Conservation (phyloP, 345 rosid genomes). For the Carallia brachiata region DNA sequence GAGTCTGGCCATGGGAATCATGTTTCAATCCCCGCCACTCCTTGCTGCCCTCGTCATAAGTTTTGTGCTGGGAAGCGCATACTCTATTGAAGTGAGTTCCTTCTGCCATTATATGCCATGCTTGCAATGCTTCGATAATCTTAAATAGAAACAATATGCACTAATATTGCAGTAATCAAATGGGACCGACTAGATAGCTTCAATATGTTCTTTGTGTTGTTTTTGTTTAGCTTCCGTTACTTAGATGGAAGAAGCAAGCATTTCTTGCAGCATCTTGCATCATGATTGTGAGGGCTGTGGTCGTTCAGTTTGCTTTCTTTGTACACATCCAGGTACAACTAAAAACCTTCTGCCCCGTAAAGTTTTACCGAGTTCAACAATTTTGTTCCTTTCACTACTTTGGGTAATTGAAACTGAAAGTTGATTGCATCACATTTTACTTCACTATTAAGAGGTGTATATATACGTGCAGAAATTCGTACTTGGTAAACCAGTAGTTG, state of each 20-base stretch:
- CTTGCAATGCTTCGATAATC: neutral
- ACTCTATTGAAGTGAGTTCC: slow-evolving; percentile 36
- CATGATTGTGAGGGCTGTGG: slow-evolving; percentile 28
- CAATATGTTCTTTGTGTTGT: neutral
- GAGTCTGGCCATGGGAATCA: slow-evolving; percentile 33
- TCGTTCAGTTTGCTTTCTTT: slow-evolving; percentile 33
- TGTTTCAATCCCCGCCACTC: slow-evolving; percentile 31
- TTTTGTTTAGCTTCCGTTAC: slow-evolving; percentile 31
- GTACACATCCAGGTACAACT: slow-evolving; percentile 30
- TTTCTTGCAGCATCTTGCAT: slow-evolving; percentile 35
- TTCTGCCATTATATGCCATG: neutral
- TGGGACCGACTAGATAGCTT: no score
- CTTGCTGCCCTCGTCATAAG: slow-evolving; percentile 22
- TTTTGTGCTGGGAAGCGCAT: slow-evolving; percentile 30
- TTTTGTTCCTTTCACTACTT: neutral
- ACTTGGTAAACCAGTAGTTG: slow-evolving; percentile 28
- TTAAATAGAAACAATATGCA: no score
- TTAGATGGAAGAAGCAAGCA: slow-evolving; percentile 42
- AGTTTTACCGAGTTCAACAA: neutral
- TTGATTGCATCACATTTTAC: no score
- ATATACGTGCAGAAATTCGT: slow-evolving; percentile 27
- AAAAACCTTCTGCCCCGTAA: neutral
- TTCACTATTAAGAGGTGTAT: no score
- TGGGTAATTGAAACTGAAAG: neutral
- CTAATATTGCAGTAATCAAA: no score